phyloP scores from a whole-genome alignment of 495 filamentous ascomycete genomes.

The Aspergillus egyptiacus region DNA sequence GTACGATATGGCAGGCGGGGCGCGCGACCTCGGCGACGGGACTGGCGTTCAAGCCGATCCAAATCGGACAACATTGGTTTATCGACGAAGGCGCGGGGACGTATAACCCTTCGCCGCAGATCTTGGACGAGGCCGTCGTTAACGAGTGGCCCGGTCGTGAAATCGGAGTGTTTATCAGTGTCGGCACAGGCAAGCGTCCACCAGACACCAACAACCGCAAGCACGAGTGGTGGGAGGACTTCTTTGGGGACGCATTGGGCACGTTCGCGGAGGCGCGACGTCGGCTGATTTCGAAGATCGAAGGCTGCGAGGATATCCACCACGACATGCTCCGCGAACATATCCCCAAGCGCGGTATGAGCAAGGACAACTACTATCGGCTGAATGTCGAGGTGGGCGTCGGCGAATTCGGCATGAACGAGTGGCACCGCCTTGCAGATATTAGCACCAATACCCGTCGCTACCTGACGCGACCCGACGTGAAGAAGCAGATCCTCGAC shows the following conservation, averaged over 20 bases:
- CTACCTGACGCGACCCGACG: slow-evolving; percentile 69
- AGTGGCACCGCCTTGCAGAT: slow-evolving; percentile 87
- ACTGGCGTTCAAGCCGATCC: slow-evolving; percentile 91
- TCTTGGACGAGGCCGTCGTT: slow-evolving; percentile 81
- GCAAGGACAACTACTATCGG: slow-evolving; percentile 90
- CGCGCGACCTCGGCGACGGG: slow-evolving; percentile 90
- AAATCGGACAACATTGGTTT: slow-evolving; percentile 87
- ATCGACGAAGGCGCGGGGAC: slow-evolving; percentile 88
- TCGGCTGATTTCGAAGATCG: slow-evolving; percentile 80
- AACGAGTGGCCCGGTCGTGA: slow-evolving; percentile 95
- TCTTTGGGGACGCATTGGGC: slow-evolving; percentile 64
- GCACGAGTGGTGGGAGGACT: slow-evolving; percentile 87
- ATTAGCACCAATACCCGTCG: slow-evolving; percentile 86
- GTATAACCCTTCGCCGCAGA: slow-evolving; percentile 81
- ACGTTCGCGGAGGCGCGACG: slow-evolving; percentile 86
- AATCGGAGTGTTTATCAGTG: slow-evolving; percentile 80
- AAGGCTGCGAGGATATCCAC: slow-evolving; percentile 90
- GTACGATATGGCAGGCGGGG: slow-evolving; percentile 92
- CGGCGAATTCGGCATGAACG: slow-evolving; percentile 97
- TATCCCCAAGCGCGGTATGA: slow-evolving; percentile 70
- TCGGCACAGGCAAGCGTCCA: slow-evolving; percentile 88
- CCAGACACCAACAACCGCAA: slow-evolving; percentile 59
- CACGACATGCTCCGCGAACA: slow-evolving; percentile 72
- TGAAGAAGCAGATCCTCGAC: slow-evolving; percentile 66
- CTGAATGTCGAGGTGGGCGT: slow-evolving; percentile 96